Base-by-base conservation (phyloP, 257 asterid species). In the Jaltomata sinuosa region DNA sequence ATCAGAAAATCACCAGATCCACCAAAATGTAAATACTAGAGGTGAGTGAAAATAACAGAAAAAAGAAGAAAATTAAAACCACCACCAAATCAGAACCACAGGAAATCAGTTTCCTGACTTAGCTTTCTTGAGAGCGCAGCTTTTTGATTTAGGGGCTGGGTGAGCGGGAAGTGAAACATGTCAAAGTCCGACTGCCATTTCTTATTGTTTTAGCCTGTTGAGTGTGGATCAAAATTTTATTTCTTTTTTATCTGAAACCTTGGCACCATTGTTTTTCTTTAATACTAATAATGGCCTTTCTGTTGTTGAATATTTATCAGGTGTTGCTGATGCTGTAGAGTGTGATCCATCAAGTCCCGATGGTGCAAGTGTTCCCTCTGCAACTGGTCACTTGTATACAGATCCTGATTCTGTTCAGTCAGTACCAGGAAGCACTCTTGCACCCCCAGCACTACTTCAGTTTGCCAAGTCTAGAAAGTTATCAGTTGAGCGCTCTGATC, bases 391-490 rank as follows among this genome's bases (percentile, higher is more conserved):
- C 85, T 90, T 97, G 45, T 88, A 85, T 89, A 94, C 92, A 82
- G 99, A 93, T 80, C 97, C 99, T 77, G 99, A 93, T 57, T 89
- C 90, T 86, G 84, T 86, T 80, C 99, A 91, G 88, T 87, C 97
- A 83, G 83, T 92, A 89, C 90, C 99, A 84, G 97, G 90, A 87
- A 93, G 89, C 94, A 95, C 86, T 85, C 74, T 89, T 65, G 80
- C 95, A 52, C 92, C 96, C 78, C 91, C 95, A 22, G 90, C 97
- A 18, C 80, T 93, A 86, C 92, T 97, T 76, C 99, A 95, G 87
- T 95, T 93, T 89, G 97, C 98, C 12, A 97, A 97, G 89, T 89
- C 97, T 34, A 89, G 99, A 85, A 97, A 95, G 90, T 89, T 95
- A 88, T 94, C 99, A 83, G 85, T 85, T 57, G 99, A 95, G 87